Evolutionary conservation across 2,329 filamentous ascomycete genomes (phyloP).

Genomic region (Penicillium sp.): DNA sequence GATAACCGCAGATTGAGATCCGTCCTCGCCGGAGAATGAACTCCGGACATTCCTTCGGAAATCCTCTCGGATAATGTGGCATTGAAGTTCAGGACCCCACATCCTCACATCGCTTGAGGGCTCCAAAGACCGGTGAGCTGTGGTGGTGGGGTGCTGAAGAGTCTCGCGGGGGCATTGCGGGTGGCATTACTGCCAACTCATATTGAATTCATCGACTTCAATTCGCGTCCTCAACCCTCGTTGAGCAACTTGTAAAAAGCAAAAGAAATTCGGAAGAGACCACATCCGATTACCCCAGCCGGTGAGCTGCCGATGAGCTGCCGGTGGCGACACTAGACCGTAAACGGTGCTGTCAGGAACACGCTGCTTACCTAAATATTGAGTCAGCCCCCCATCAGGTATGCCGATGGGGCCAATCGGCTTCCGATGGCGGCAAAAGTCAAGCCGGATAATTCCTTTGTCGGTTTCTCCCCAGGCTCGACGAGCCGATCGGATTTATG

Average conservation of each 20-base stretch:
- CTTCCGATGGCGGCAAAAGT: slow-evolving; percentile 25
- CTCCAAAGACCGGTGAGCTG: neutral
- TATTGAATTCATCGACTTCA: neutral
- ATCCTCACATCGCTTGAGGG: neutral
- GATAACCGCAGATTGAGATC: no score
- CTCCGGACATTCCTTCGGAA: neutral
- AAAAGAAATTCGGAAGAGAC: neutral
- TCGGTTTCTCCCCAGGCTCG: slow-evolving; percentile 28
- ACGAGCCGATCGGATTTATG: slow-evolving; percentile 28
- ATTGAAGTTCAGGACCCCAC: neutral
- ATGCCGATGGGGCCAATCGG: slow-evolving; percentile 15
- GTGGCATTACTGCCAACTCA: no score
- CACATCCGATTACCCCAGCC: neutral
- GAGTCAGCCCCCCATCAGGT: neutral
- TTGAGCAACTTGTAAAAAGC: neutral
- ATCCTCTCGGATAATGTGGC: no score
- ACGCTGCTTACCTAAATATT: neutral
- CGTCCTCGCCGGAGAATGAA: neutral
- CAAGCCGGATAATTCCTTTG: slow-evolving; percentile 34
- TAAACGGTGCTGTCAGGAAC: neutral
- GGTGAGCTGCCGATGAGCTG: no score
- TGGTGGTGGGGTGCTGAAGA: neutral
- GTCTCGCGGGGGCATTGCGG: neutral
- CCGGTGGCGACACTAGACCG: neutral
- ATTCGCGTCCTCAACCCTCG: no score